Conservation (phyloP, 768 basidiomycete species). For the Rhizopogon salebrosus region DNA sequence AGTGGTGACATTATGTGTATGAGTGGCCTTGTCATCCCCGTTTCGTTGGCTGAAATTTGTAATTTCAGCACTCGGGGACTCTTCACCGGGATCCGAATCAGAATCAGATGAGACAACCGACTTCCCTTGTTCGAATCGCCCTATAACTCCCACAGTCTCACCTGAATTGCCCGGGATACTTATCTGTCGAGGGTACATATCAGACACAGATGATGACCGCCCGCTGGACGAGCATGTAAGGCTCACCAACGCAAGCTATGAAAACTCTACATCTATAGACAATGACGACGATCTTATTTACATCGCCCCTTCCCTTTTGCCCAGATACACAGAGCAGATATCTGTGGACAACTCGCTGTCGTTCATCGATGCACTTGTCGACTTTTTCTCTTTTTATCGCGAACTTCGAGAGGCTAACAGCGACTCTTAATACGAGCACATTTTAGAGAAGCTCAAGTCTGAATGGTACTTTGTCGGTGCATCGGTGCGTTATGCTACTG, state of each 20-base stretch:
- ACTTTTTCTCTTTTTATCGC: slow-evolving; percentile 50
- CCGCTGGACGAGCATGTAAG: slow-evolving; percentile 16
- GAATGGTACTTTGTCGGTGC: slow-evolving; percentile 70
- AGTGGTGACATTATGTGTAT: background rate
- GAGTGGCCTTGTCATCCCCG: background rate
- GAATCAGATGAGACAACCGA: background rate
- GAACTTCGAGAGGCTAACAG: slow-evolving; percentile 37
- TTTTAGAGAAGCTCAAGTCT: slow-evolving; percentile 42
- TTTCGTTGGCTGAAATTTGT: background rate
- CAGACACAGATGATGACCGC: slow-evolving; percentile 12
- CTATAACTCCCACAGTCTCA: background rate
- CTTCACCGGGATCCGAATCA: background rate
- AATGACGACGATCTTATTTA: slow-evolving; percentile 3
- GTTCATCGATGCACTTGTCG: slow-evolving; percentile 34
- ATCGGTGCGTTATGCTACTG: slow-evolving; percentile 35
- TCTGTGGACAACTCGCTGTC: slow-evolving; percentile 22
- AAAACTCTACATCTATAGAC: background rate
- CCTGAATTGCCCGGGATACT: slow-evolving; percentile 7
- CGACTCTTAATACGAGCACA: slow-evolving; percentile 46
- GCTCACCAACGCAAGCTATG: background rate
- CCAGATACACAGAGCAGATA: slow-evolving; percentile 40
- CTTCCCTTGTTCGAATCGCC: background rate
- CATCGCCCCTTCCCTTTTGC: slow-evolving; percentile 34
- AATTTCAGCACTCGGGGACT: background rate
- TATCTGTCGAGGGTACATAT: slow-evolving; percentile 18